A percentile compares a stretch with the other conserved stretches of the same genome.
These are phyloP conservation scores for Hyaloperonospora arabidopsidis DNA, from an alignment of 352 stramenopile species.

Conservation along the genomic window DNA sequence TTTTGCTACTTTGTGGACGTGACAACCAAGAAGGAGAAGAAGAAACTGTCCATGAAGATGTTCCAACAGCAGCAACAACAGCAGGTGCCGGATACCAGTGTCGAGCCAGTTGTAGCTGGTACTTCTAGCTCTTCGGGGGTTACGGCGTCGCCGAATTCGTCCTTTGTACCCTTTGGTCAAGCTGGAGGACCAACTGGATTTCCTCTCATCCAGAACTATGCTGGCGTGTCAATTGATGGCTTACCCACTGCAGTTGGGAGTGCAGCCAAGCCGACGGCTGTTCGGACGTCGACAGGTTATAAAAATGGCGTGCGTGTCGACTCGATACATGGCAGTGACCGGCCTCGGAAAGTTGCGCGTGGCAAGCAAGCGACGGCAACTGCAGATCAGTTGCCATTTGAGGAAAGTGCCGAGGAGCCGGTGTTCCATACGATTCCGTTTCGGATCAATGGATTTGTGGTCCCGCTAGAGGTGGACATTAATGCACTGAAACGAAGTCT, in stretches of 20 bases:
- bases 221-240: constrained; percentile 33
- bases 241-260: constrained; percentile 17
- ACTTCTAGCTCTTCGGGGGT: constrained; percentile 11
- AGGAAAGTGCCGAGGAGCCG: constrained; percentile 30
- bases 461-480: constrained; percentile 65
- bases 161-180: constrained; percentile 28
- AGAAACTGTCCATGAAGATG: constrained; percentile 55
- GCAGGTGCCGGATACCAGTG: constrained; percentile 12
- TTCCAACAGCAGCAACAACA: constrained; percentile 39
- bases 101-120: constrained; percentile 18
- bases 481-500: constrained; percentile 46
- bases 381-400: constrained; percentile 21
- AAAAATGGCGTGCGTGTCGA: constrained; percentile 28
- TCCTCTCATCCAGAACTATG: constrained; percentile 40
- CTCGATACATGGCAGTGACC: constrained; percentile 23
- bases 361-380: constrained; percentile 10
- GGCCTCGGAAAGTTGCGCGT: constrained; percentile 42
- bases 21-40: constrained; percentile 55
- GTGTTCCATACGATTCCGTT: constrained; percentile 59
- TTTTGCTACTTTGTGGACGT: constrained; percentile 77
- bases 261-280: constrained; percentile 5
- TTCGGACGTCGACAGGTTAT: constrained; percentile 15
- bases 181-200: constrained; percentile 18
- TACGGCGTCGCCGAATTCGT: constrained; percentile 15
- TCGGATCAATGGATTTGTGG: constrained; percentile 64